Evolutionary conservation across 148 eudicot species (phyloP).

Genomic region (Fagopyrum homotropicum): DNA sequence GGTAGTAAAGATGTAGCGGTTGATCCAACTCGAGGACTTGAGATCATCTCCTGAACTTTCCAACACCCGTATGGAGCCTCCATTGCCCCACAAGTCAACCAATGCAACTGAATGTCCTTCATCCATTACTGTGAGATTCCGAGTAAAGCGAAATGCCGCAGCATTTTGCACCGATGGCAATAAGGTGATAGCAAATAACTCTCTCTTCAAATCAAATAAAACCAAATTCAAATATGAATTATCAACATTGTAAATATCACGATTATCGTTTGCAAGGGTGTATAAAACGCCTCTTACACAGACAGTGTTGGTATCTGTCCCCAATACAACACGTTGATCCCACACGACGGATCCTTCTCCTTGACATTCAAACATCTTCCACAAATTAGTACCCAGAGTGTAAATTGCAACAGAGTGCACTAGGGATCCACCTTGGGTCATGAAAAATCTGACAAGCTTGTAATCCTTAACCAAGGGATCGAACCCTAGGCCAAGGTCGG

Average conservation of each 20-base stretch:
- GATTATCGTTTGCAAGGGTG: not conserved
- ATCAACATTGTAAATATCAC: no score
- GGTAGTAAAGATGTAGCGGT: not conserved
- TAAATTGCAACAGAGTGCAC: not conserved
- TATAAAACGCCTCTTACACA: not conserved
- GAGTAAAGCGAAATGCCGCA: not conserved
- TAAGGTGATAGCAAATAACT: not conserved
- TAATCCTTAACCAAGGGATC: not conserved
- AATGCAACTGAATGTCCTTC: not conserved
- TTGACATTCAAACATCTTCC: not conserved
- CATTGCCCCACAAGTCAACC: not conserved
- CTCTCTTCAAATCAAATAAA: slow-evolving; percentile 3
- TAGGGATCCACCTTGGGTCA: not conserved
- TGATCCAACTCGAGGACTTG: not conserved
- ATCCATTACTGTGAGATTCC: not conserved
- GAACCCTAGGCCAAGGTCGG: slow-evolving; percentile 1
- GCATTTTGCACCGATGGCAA: not conserved
- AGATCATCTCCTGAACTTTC: not conserved
- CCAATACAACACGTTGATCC: not conserved
- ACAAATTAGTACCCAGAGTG: not conserved
- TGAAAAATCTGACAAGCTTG: not conserved
- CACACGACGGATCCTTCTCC: not conserved
- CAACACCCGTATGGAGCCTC: not conserved
- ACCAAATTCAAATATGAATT: not conserved
- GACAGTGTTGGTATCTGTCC: not conserved